Base-by-base conservation (phyloP, 805 yeast genomes). In the Metschnikowia santaceciliae region DNA sequence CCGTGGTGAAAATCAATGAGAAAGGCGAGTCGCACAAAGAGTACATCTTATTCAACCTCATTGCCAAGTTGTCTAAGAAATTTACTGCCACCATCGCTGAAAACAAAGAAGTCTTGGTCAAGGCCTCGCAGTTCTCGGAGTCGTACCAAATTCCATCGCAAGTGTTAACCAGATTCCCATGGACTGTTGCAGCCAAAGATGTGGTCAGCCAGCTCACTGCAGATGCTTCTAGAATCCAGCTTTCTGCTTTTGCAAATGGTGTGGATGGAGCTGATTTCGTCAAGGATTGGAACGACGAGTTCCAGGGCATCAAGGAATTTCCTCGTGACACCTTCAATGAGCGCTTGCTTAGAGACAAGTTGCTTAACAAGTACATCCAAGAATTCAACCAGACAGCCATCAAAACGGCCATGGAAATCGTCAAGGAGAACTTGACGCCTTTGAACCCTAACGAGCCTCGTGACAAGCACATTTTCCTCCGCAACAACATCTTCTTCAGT, bases 241-340 rank as follows among this genome's bases (percentile, higher is more conserved):
- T 76, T 47, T 79, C 68, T 54, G 72, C 73, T 46, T 69, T 83
- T 41, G 60, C 68, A 40, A 78, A 80, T 55, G 88, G 88, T 36
- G 74, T 77, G 22, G 86, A 82, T 56, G 86, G 84, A 39, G 77
- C 79, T 30, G 84, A 79, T 46, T 64, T 70, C 19, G 68, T 71
- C 39, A 84, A 84, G 61, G 96, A 92, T 61, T 91, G 95, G 88
- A 90, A 90, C 66, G 96, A 87, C 57, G 97, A 94, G 60, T 83
- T 83, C 62, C 98, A 94, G 72, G 77, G 89, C 2, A 77, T 89
- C 44, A 80, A 82, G 55, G 97, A 90, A 57, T 75, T 90, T 54
- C 82, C 90, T 32, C 72, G 75, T 34, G 62, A 74, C 1, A 66
- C 79, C 22, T 68, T 89, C 48, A 80, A 79, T 49, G 90, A 88